Percentiles rank a stretch among this genome's conserved stretches.
These are phyloP conservation scores for Trichoderma gamsii DNA, from an alignment of 495 filamentous ascomycete species.

Conservation along the genomic window DNA sequence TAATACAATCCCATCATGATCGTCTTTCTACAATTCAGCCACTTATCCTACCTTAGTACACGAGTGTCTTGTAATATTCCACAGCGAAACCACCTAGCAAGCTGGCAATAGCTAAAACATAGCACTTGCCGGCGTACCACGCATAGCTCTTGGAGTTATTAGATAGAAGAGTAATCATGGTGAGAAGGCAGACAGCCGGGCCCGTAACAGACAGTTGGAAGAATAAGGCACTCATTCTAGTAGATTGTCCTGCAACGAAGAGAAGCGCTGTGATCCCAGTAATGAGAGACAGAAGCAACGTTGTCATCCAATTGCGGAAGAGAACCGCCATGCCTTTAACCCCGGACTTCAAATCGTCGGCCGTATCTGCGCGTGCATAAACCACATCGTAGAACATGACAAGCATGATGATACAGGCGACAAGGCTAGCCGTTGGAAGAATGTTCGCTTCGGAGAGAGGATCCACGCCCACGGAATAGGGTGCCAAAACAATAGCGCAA, in stretches of 20 bases:
- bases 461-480: constrained; percentile 7
- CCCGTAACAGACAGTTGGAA: neutral
- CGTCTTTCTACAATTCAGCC: neutral
- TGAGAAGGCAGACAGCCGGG: neutral
- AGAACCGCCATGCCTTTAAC: constrained; percentile 21
- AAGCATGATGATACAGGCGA: constrained; percentile 23
- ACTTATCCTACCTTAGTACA: neutral
- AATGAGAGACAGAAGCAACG: neutral
- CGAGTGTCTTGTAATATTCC: neutral
- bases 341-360: constrained; percentile 26
- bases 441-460: constrained; percentile 5
- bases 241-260: neutral
- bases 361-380: constrained; percentile 29
- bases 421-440: constrained; percentile 14
- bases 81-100: neutral
- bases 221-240: neutral
- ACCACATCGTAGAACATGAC: constrained; percentile 30
- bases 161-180: neutral
- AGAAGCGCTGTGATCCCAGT: neutral
- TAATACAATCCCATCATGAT: too few relatives aligned
- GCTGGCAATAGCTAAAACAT: constrained; percentile 13
- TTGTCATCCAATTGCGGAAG: neutral
- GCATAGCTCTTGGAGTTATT: neutral
- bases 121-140: neutral
- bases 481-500: constrained; percentile 18